Evolutionary conservation across 192 early-diverging fungal genomes (phyloP), one percentile per base, ranked within the genome.

Genomic region (Backusella sp.): DNA sequence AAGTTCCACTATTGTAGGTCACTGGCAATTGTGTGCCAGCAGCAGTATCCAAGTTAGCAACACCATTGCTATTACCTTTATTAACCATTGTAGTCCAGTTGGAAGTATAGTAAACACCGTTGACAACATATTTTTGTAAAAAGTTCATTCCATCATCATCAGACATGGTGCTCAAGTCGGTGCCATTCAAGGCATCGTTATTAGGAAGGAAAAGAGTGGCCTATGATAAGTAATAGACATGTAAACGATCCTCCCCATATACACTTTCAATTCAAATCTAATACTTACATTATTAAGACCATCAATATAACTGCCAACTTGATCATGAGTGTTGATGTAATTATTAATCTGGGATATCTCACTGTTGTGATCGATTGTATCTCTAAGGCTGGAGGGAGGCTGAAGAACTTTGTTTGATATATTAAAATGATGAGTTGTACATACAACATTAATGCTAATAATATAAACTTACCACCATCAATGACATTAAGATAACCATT

Each of bases 401-500:
- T 28, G 23, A 21, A 72, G 14, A 15, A 71, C 70, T 71, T 23
- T 59, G 12, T 44, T 44, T 44, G 12, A 59, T 59, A 26, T 26
- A 59, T 11, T 23, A 53, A 21, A 53, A 8, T 19, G 4, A 17
- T 44, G 42, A 44, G 15, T 23, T 53, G 1, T 21, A 53, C n/a
- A 53, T 17, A 53, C 52, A 70, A n/a, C 3, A 41, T 67, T 2
- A 1, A 19, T 26, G 12, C 11, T 21, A n/a, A 0, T 8, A n/a
- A 44, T 39, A 70, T 70, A 26, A n/a, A 30, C 70, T 71, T 71
- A 71, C 70, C 26, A 28, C 30, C 26, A 15, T 71, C 70, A 26
- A 71, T 44, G 15, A 49, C 14, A 42, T 71, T 37, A 26, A 71
- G 37, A 30, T 44, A 37, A 30, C 70, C 70, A 71, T 71, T 71